Conservation (phyloP, 257 asterid species). For the Primulina tabacum region DNA sequence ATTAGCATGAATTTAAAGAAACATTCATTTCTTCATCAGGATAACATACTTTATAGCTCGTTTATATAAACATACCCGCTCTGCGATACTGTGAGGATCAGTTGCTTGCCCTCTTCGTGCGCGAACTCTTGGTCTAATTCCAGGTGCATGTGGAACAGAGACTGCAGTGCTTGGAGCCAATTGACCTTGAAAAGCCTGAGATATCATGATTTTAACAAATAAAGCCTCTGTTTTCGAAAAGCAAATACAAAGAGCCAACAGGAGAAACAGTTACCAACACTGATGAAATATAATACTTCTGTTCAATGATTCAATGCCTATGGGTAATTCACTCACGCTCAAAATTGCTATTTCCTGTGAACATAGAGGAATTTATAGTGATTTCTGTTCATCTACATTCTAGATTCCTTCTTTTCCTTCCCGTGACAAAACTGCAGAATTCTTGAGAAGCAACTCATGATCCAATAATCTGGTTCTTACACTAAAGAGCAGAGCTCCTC, state of each 20-base stretch:
- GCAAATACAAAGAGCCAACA: slow-evolving; percentile 1
- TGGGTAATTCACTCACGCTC: neutral
- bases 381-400: neutral
- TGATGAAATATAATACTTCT: neutral
- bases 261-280: neutral
- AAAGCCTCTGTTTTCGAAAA: slow-evolving; percentile 14
- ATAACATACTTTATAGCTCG: slow-evolving; percentile 10
- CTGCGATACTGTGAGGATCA: slow-evolving; percentile 94
- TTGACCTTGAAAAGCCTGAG: slow-evolving; percentile 73
- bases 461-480: neutral
- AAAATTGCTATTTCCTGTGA: neutral
- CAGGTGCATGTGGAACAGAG: slow-evolving; percentile 65
- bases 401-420: neutral
- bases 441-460: too few species aligned
- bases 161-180: slow-evolving; percentile 58
- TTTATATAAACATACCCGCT: slow-evolving; percentile 45
- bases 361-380: neutral
- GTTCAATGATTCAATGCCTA: neutral
- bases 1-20: neutral
- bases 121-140: slow-evolving; percentile 73
- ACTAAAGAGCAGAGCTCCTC: neutral
- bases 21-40: neutral
- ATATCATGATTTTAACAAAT: neutral
- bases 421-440: neutral
- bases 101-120: slow-evolving; percentile 95